Conservation (phyloP, 1,284 basidiomycete genomes). For the Microstroma glucosiphilum region DNA sequence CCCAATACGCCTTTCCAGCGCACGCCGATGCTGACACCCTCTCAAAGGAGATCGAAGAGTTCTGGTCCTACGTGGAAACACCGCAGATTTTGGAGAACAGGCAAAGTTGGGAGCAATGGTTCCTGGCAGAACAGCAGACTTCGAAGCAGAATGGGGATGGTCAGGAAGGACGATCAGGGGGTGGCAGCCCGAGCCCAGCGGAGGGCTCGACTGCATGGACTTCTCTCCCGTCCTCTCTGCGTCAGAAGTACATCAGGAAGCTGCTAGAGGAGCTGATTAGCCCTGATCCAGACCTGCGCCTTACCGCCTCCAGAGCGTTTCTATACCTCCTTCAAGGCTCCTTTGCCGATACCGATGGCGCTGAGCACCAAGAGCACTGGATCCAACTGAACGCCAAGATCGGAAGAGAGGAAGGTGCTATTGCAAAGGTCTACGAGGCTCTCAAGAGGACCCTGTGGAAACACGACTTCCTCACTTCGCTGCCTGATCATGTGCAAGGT, state of each 20-base stretch:
- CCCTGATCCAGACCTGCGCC: conserved; percentile 35
- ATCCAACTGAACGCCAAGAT: conserved; percentile 88
- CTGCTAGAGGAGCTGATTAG: conserved; percentile 42
- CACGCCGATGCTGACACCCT: conserved; percentile 77
- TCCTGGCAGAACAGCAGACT: conserved; percentile 9
- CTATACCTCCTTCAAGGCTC: conserved; percentile 60
- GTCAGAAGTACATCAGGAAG: conserved; percentile 32
- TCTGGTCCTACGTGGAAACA: conserved; percentile 96
- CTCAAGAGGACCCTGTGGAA: conserved; percentile 83
- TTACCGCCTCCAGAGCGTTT: conserved; percentile 34
- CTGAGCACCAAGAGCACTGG: conserved; percentile 91
- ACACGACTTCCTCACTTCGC: conserved; percentile 60
- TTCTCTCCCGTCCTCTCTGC: conserved; percentile 28
- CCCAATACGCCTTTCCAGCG: conserved; percentile 35
- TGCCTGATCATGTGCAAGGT: conserved; percentile 40
- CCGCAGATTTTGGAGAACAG: conserved; percentile 80
- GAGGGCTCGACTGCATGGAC: conserved; percentile 30
- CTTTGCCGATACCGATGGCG: conserved; percentile 81
- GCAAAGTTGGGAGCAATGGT: conserved; percentile 70
- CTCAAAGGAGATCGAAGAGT: conserved; percentile 93
- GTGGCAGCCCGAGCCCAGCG: conserved; percentile 6
- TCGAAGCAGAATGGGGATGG: background rate
- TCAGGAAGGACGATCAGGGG: background rate
- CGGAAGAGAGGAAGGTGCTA: conserved; percentile 74
- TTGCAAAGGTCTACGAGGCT: conserved; percentile 75